phyloP scores from a whole-genome alignment of 352 stramenopile species.

The Pelagophyceae sp. region DNA sequence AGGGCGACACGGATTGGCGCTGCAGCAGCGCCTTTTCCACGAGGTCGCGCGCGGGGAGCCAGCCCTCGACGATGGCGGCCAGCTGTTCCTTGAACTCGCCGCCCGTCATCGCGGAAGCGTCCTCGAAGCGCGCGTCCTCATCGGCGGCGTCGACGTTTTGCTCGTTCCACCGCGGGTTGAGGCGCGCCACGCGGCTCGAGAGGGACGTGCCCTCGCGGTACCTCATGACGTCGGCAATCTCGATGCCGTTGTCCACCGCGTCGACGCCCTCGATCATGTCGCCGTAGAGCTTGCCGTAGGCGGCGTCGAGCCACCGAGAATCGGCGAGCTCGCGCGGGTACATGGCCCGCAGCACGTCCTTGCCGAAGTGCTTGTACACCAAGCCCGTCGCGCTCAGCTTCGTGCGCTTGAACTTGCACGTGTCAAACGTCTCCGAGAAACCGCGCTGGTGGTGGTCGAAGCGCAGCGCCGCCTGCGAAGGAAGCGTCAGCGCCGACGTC shows the following conservation, averaged over 20 bases:
- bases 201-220: constrained; percentile 64
- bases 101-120: constrained; percentile 82
- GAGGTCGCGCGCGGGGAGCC: constrained; percentile 81
- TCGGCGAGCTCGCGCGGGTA: neutral
- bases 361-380: constrained; percentile 96
- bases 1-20: constrained; percentile 74
- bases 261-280: constrained; percentile 95
- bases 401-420: constrained; percentile 54
- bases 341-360: constrained; percentile 72
- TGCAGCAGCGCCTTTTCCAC: constrained; percentile 77
- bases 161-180: constrained; percentile 95
- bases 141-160: constrained; percentile 44
- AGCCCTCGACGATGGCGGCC: constrained; percentile 75
- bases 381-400: constrained; percentile 90
- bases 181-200: constrained; percentile 61
- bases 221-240: constrained; percentile 45
- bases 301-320: constrained; percentile 21
- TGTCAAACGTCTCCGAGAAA: constrained; percentile 68
- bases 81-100: constrained; percentile 85
- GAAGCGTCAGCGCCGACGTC: no score
- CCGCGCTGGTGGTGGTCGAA: constrained; percentile 97
- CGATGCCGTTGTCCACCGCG: constrained; percentile 96
- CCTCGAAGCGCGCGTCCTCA: constrained; percentile 80
- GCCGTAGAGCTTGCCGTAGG: constrained; percentile 77
- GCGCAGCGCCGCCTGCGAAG: constrained; percentile 50